Base-by-base conservation (phyloP, 306 rosid species). In the Cotoneaster glaucophyllus region DNA sequence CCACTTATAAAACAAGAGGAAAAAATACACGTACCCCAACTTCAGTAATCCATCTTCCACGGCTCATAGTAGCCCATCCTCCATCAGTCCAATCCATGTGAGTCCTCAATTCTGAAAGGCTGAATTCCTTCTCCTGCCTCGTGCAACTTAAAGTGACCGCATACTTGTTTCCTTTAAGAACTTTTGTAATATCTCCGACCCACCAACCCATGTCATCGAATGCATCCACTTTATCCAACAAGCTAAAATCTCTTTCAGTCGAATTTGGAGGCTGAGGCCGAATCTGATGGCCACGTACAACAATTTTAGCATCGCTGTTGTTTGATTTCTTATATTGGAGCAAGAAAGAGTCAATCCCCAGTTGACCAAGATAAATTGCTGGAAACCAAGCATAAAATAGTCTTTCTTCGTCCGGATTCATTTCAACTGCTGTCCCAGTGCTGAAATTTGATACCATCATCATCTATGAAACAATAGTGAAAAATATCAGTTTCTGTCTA, bases 251-350 rank as follows among this genome's bases (percentile, higher is more conserved):
- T 19, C 12, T 39, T 11, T 34, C 68, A 7, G 28, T 59, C 61
- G 14, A 25, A 1, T 44, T 41, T 21, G 75, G 80, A 43, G 69
- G 80, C n/a, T 4, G 18, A 77, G 75, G 80, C 24, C 75, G 80
- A 39, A 77, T 57, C 69, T 77, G 80, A 28, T 77, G 52, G 37
- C 7, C 4, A 4, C 12, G 3, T 15, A 77, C 75, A 21, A 28
- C 56, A 13, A 4, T 26, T 67, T 59, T 69, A 69, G 12, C 69
- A 48, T 58, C 50, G 5, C 2, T 2, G 28, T 29, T 43, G 3
- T 12, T 21, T 18, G 14, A 18, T 12, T 21, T 59, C 75, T n/a
- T 61, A 68, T 28, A 77, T 22, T 32, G 74, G 14, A 77, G 48
- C 61, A 77, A 39, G 62, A 26, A 69, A 39, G 61, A 68, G 48